Conservation (phyloP, 257 asterid species). For the Solanum lignicaule region DNA sequence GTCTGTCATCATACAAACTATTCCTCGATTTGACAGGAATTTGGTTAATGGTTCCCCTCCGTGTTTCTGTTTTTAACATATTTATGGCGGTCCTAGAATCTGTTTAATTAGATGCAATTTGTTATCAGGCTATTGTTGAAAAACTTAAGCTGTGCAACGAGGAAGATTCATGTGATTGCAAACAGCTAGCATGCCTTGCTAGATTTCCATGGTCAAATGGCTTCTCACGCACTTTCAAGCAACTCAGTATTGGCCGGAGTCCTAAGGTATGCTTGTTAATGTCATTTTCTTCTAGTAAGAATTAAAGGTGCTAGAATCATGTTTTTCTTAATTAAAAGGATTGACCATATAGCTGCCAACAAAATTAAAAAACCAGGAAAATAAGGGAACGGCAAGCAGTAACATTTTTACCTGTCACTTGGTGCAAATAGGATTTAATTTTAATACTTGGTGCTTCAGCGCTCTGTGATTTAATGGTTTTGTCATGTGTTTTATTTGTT, state of each 20-base stretch:
- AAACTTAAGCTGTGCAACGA: constrained; percentile 41
- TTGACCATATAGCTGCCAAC: background rate
- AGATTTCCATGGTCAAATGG: constrained; percentile 73
- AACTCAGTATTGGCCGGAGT: constrained; percentile 49
- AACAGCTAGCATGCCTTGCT: constrained; percentile 42
- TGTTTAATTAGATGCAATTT: background rate
- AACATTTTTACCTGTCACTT: background rate
- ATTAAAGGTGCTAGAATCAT: background rate
- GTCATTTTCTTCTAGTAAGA: background rate
- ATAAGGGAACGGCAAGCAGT: background rate
- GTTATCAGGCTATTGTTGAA: constrained; percentile 51
- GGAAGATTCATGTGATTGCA: constrained; percentile 75
- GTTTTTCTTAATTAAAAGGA: background rate
- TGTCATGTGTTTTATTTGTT: background rate
- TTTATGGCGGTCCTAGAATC: background rate
- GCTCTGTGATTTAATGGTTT: background rate
- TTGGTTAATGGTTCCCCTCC: background rate
- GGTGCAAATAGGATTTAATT: background rate
- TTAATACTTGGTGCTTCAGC: background rate
- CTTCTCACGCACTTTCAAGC: constrained; percentile 64
- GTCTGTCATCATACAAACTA: background rate
- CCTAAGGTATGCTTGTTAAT: constrained; percentile 47
- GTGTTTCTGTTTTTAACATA: background rate
- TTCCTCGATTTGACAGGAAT: background rate
- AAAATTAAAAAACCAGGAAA: background rate